These are phyloP conservation scores for Anisodus tanguticus DNA, from an alignment of 257 asterid genomes.

Conservation along the genomic window DNA sequence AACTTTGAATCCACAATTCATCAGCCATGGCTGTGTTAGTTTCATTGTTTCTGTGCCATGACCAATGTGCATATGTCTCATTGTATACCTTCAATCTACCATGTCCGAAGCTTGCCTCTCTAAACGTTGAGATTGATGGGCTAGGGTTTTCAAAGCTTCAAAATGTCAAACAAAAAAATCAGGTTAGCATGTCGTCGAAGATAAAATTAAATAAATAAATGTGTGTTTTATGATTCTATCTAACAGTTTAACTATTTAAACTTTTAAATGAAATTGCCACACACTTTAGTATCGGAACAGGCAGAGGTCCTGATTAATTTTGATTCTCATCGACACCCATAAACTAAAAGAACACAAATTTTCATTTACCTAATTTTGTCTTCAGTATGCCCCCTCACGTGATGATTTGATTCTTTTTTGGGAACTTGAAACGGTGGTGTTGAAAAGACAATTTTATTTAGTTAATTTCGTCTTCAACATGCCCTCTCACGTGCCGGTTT, in stretches of 20 bases:
- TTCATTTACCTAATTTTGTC: not conserved
- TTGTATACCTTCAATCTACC: constrained; percentile 67
- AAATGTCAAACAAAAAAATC: not conserved
- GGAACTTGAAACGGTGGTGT: not conserved
- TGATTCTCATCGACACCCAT: no score
- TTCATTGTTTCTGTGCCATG: constrained; percentile 81
- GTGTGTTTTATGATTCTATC: not conserved
- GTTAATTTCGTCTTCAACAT: no score
- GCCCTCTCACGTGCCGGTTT: no score
- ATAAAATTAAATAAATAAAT: not conserved
- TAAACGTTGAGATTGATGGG: constrained; percentile 57
- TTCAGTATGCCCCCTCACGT: not conserved
- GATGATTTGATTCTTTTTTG: not conserved
- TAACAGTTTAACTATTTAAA: not conserved
- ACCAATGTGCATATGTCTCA: constrained; percentile 74
- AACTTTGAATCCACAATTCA: constrained; percentile 62
- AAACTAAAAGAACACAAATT: not conserved
- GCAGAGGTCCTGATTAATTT: not conserved
- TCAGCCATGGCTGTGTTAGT: constrained; percentile 46
- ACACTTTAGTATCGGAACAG: not conserved
- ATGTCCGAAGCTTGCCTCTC: constrained; percentile 87
- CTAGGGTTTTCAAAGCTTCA: constrained; percentile 62
- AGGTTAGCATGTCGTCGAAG: not conserved
- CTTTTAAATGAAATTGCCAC: not conserved
- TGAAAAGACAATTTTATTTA: no score